These are phyloP conservation scores for Aphanoascus verrucosus DNA, from an alignment of 2,329 filamentous ascomycete genomes.

Conservation along the genomic window DNA sequence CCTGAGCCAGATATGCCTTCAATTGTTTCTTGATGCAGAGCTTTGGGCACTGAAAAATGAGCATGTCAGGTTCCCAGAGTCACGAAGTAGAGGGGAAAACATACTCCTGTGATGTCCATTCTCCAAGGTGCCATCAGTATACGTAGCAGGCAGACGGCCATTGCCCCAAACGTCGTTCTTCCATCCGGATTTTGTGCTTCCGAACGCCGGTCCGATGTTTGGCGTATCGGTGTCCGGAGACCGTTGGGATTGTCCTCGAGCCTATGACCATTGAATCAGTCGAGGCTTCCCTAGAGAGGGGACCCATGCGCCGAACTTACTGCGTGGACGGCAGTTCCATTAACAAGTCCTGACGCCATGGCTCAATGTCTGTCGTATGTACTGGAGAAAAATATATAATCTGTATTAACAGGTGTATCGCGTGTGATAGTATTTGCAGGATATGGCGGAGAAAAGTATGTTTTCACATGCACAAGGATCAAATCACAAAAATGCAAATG, in stretches of 20 bases:
- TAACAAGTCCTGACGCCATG: constrained; percentile 31
- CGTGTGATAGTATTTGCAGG: constrained; percentile 8
- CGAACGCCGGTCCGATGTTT: constrained; percentile 36
- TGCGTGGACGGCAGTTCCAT: constrained; percentile 29
- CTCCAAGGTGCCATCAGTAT: not conserved
- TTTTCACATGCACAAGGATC: constrained; percentile 7
- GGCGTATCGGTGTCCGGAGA: constrained; percentile 31
- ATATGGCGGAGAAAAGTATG: constrained; percentile 7
- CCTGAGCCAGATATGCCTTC: constrained; percentile 57
- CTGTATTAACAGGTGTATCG: constrained; percentile 5
- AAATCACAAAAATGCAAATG: not conserved
- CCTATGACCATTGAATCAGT: constrained; percentile 6
- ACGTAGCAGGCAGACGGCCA: constrained; percentile 24
- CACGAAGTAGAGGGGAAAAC: not conserved
- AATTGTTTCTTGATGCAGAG: constrained; percentile 24
- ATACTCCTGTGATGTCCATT: constrained; percentile 1
- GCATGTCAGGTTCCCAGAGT: not conserved
- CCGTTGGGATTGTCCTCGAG: constrained; percentile 23
- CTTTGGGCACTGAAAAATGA: constrained; percentile 2
- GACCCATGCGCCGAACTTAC: constrained; percentile 21
- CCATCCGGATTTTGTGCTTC: constrained; percentile 35
- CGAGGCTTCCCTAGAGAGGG: constrained; percentile 6
- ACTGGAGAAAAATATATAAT: constrained; percentile 12
- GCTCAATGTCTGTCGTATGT: constrained; percentile 15
- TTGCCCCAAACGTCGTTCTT: constrained; percentile 46